Evolutionary conservation across 1,139 yeast species (phyloP), one percentile per base, ranked within the genome.

Genomic region (Candida albicans): DNA sequence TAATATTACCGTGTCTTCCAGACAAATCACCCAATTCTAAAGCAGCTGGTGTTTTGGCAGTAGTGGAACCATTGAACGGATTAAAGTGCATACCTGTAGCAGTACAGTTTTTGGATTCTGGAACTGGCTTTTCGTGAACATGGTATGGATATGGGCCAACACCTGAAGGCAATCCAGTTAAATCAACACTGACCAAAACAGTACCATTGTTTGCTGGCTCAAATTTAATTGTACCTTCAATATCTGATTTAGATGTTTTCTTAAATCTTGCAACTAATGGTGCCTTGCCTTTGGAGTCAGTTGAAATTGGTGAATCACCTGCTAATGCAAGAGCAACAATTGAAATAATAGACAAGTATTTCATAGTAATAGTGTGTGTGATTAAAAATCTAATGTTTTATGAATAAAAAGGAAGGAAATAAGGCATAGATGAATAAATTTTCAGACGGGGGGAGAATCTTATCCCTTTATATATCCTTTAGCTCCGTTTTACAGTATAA

Each of bases 121-220:
- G 76, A 32, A 72, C 75, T 12, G 70, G 67, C 12, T 47, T 47
- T 44, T 60, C 61, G 53, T 73, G 77, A 39, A 73, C 61, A 51
- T 71, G 77, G 62, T 71, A 72, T 42, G 64, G 55, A 62, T 70
- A 72, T 35, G 75, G 74, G 28, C 75, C 75, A 27, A 73, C 73
- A 5, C 52, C 33, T 4, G 53, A 31, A 13, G 77, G 77, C 52
- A 72, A 66, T 26, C 62, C 65, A 6, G 51, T 37, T 29, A 71
- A 48, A 41, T 69, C 62, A 31, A 71, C 70, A 14, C 48, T 46
- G 18, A 71, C 67, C 37, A 51, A 46, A 24, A 71, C 69, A 8
- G 66, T 53, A 15, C 75, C 75, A 51, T 67, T 63, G 27, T 50
- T 35, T 29, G 61, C 56, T 18, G 72, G 58, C 28, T 57, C 51